Conservation (phyloP, 1,284 basidiomycete species). For the Volvariella volvacea region DNA sequence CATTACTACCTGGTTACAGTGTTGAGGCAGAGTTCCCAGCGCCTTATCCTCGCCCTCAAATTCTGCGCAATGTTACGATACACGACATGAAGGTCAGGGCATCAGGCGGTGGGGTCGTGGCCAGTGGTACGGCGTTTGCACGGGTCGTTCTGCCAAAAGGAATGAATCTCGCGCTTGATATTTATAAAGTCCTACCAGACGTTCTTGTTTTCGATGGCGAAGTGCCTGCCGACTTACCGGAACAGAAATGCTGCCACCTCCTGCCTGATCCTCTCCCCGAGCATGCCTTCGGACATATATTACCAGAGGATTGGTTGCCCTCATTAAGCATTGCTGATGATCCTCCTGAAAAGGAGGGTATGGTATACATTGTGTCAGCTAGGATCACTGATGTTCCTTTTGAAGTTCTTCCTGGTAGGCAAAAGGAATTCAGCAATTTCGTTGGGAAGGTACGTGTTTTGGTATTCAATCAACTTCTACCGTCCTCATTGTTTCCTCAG, state of each 20-base stretch:
- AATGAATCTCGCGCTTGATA: conserved; percentile 54
- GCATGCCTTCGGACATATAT: conserved; percentile 66
- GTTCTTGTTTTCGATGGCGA: conserved; percentile 71
- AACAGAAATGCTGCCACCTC: conserved; percentile 27
- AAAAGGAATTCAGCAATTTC: conserved; percentile 66
- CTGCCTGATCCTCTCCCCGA: conserved; percentile 60
- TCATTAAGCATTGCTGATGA: conserved; percentile 40
- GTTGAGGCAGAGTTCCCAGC: conserved; percentile 55
- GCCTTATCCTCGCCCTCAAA: conserved; percentile 49
- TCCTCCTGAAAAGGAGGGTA: conserved; percentile 36
- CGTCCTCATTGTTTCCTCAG: conserved; percentile 24
- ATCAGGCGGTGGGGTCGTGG: conserved; percentile 40
- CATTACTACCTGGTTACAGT: conserved; percentile 40
- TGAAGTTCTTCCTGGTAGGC: conserved; percentile 65
- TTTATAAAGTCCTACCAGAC: conserved; percentile 62
- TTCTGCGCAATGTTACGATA: conserved; percentile 66
- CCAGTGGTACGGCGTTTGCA: conserved; percentile 61
- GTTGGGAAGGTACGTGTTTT: conserved; percentile 53
- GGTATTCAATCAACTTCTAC: conserved; percentile 3
- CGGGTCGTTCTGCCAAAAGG: conserved; percentile 60
- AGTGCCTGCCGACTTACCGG: conserved; percentile 25
- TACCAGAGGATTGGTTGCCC: conserved; percentile 60
- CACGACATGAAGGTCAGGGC: conserved; percentile 66
- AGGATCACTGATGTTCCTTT: conserved; percentile 65
- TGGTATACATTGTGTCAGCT: conserved; percentile 51